phyloP scores from a whole-genome alignment of 768 basidiomycete species.

The Xerocomus spinulosus region DNA sequence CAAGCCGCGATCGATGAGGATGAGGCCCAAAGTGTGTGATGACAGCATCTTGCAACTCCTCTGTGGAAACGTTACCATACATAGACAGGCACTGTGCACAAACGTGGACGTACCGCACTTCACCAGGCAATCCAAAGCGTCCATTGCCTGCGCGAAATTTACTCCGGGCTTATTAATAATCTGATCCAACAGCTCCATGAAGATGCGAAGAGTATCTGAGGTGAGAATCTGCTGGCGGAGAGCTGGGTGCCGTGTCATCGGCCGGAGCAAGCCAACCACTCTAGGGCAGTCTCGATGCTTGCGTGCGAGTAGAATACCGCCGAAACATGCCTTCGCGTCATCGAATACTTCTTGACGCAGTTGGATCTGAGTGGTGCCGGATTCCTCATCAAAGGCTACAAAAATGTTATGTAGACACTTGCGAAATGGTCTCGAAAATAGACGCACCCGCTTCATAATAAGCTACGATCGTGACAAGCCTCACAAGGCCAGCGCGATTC shows the following conservation, averaged over 20 bases:
- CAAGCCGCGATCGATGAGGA: neutral
- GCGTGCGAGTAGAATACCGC: neutral
- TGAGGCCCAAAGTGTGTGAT: no score
- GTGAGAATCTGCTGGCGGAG: neutral
- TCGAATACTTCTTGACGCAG: no score
- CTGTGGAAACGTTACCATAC: no score
- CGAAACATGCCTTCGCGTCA: neutral
- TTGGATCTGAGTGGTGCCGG: no score
- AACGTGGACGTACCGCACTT: neutral
- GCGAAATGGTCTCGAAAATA: neutral
- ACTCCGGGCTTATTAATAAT: neutral
- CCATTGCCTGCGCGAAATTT: neutral
- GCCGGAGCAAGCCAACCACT: neutral
- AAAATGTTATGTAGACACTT: neutral
- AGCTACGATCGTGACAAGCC: neutral
- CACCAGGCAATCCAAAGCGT: neutral
- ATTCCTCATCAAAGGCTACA: neutral
- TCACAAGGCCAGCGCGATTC: neutral
- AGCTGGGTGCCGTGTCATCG: neutral
- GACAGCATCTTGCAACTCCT: no score
- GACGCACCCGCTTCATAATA: neutral
- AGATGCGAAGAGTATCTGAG: neutral
- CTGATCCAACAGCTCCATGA: neutral
- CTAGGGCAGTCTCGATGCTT: conserved; percentile 1
- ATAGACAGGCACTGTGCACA: no score